phyloP scores from a whole-genome alignment of 2,329 filamentous ascomycete genomes.

The Teratosphaeria viscida region DNA sequence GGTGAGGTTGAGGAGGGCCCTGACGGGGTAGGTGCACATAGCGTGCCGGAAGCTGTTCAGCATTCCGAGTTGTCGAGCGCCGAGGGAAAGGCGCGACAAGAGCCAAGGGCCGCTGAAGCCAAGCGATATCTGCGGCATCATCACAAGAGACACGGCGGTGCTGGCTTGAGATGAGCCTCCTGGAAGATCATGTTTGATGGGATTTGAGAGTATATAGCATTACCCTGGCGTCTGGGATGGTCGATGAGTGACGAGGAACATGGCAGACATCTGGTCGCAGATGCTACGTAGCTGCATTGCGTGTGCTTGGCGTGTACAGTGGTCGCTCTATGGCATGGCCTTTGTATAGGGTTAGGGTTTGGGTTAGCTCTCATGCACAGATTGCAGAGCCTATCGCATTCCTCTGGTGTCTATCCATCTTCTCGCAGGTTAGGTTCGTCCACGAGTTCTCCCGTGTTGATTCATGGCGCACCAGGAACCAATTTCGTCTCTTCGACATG shows the following conservation, averaged over 20 bases:
- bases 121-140: slow-evolving; percentile 14
- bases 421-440: too few relatives aligned
- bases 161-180: neutral
- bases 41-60: neutral
- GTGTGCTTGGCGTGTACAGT: too few relatives aligned
- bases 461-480: too few relatives aligned
- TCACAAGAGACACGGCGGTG: slow-evolving; percentile 14
- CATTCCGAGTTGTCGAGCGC: neutral
- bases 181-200: neutral
- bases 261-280: neutral
- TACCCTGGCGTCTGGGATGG: neutral
- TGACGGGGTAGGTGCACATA: neutral
- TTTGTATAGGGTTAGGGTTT: neutral
- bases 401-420: neutral
- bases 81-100: slow-evolving; percentile 12
- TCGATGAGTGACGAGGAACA: neutral
- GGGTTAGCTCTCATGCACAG: neutral
- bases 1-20: neutral
- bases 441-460: too few relatives aligned
- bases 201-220: neutral
- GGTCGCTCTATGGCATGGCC: too few relatives aligned
- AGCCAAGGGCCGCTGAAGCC: slow-evolving; percentile 1
- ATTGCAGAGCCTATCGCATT: neutral
- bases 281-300: neutral
- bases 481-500: too few relatives aligned